These are phyloP conservation scores for Fagopyrum esculentum DNA, from an alignment of 148 eudicot species.

Conservation along the genomic window DNA sequence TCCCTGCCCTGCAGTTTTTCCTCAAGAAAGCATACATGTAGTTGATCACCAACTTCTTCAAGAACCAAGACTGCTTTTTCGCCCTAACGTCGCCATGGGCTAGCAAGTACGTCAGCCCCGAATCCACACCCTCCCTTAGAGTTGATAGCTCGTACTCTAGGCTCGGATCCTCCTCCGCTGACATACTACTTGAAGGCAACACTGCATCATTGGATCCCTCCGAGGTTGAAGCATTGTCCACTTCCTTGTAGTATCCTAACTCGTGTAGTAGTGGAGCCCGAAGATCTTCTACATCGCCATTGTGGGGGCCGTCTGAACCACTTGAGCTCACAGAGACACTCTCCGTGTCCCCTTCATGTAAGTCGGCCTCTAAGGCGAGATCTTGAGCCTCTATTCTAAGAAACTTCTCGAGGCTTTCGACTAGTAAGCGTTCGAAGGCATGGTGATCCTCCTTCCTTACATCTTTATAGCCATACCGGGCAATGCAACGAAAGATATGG, in stretches of 20 bases:
- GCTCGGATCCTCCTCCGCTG: conserved; percentile 55
- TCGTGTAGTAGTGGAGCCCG: conserved; percentile 50
- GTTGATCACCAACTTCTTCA: conserved; percentile 78
- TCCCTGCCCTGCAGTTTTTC: conserved; percentile 86
- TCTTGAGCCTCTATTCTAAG: conserved; percentile 66
- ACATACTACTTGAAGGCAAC: conserved; percentile 38
- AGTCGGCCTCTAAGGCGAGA: conserved; percentile 47
- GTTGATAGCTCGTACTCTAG: conserved; percentile 78
- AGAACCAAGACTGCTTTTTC: conserved; percentile 59
- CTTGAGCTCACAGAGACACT: conserved; percentile 39
- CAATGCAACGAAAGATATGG: conserved; percentile 84
- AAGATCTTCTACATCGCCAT: conserved; percentile 33
- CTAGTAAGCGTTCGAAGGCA: conserved; percentile 69
- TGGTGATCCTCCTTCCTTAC: conserved; percentile 82
- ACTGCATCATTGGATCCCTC: conserved; percentile 13
- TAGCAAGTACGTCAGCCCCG: conserved; percentile 87
- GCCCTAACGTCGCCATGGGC: conserved; percentile 83
- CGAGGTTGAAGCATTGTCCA: conserved; percentile 17
- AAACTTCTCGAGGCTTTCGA: conserved; percentile 64
- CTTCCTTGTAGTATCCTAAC: conserved; percentile 18
- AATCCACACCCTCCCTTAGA: conserved; percentile 63
- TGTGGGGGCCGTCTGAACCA: conserved; percentile 21
- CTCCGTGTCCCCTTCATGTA: conserved; percentile 35
- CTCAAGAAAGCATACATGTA: conserved; percentile 81
- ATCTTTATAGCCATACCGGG: conserved; percentile 91